phyloP scores from a whole-genome alignment of 2,329 filamentous ascomycete genomes.

The Cercospora zeae-maydis region DNA sequence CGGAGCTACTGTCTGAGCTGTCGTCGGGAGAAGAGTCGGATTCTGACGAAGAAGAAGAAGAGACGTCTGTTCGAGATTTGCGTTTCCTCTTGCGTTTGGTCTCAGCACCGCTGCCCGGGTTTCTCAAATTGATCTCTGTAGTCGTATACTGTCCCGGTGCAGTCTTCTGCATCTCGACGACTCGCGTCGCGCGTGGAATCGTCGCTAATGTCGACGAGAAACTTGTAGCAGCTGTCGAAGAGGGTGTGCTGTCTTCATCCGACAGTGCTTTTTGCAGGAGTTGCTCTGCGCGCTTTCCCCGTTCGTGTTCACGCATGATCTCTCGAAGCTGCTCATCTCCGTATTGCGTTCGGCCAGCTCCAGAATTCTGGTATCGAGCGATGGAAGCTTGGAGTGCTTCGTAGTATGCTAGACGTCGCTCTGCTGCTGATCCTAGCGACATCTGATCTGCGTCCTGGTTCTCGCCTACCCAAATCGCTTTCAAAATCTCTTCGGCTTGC shows the following conservation, averaged over 20 bases:
- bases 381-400: slow-evolving; percentile 11
- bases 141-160: neutral
- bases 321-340: slow-evolving; percentile 16
- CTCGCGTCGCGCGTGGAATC: slow-evolving; percentile 8
- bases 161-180: slow-evolving; percentile 5
- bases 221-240: neutral
- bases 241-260: neutral
- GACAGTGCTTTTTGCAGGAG: slow-evolving; percentile 9
- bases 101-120: neutral
- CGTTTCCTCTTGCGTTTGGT: slow-evolving; percentile 11
- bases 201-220: neutral
- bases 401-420: slow-evolving; percentile 15
- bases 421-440: slow-evolving; percentile 14
- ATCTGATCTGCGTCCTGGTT: slow-evolving; percentile 16
- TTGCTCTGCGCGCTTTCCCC: slow-evolving; percentile 14
- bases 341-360: slow-evolving; percentile 15
- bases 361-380: slow-evolving; percentile 13
- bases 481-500: slow-evolving; percentile 17
- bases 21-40: slow-evolving; percentile 1
- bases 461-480: slow-evolving; percentile 15
- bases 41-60: slow-evolving; percentile 6
- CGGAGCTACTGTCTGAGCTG: slow-evolving; percentile 5
- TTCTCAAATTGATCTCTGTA: neutral
- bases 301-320: slow-evolving; percentile 9
- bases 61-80: slow-evolving; percentile 14